phyloP scores from a whole-genome alignment of 345 rosid species.

The Dipteronia dyeriana region DNA sequence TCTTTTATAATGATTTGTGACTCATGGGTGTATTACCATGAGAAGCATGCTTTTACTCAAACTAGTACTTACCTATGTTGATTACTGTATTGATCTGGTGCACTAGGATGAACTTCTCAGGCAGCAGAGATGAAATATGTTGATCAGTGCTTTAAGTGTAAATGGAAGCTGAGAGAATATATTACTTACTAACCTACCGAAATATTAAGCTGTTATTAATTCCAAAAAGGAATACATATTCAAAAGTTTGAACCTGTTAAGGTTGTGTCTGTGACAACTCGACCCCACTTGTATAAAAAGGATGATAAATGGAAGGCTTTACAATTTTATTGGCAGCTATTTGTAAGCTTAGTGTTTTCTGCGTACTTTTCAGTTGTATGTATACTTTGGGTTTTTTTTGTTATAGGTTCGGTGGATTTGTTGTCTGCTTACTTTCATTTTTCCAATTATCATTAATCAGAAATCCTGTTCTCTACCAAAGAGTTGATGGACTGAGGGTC shows the following conservation, averaged over 20 bases:
- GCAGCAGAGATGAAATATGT: background rate
- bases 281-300: background rate
- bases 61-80: background rate
- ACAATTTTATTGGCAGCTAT: background rate
- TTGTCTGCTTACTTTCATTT: background rate
- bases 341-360: background rate
- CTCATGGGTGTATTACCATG: background rate
- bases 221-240: background rate
- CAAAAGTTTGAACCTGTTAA: background rate
- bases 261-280: slow-evolving; percentile 1
- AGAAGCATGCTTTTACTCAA: background rate
- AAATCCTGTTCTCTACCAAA: background rate
- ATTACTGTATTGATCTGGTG: background rate
- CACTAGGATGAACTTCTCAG: background rate
- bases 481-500: background rate
- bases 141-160: background rate
- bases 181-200: background rate
- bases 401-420: background rate
- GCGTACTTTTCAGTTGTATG: background rate
- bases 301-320: background rate
- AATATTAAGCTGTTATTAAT: background rate
- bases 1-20: background rate
- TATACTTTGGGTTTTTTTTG: background rate
- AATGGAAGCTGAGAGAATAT: background rate
- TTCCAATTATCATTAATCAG: background rate